Base-by-base conservation (phyloP, 345 rosid genomes). In the Noccaea caerulescens region DNA sequence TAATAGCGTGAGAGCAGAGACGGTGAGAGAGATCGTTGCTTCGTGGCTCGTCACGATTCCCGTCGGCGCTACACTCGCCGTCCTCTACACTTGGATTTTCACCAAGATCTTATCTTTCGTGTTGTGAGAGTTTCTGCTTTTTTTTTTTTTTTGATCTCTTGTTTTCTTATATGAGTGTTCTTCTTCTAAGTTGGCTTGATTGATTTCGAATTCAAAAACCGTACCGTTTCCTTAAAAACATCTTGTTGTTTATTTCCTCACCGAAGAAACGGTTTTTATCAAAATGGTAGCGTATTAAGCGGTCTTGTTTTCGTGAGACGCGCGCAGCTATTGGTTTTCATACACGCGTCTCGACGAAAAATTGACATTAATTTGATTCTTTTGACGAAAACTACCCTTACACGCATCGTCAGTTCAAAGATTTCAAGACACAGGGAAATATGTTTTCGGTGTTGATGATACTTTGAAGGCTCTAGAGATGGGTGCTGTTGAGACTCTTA, bases 11-110 rank as follows among this genome's bases (percentile, higher is more conserved):
- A 84, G 97, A 76, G 84, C 89, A 16, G 99, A 91, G 82, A 89
- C 93, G 3, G 96, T 94, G 60, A 81, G 73, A 81, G 99, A 91
- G 81, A 94, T 94, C 9, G 96, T 87, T 71, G 80, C 83, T 62
- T 94, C 99, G 14, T 91, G 99, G 97, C 84, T 69, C 0, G 92
- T 94, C 41, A 94, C 99, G 0, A 91, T 94, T 45, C 99, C 99
- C 18, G 93, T 80, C 38, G 99, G 99, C 25, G 99, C 89, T n/a
- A 23, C 69, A 53, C 79, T 94, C 39, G 87, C 99, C 6, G 89
- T 89, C 42, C 0, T 89, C 78, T 89, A 91, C 82, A 88, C 96
- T 56, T 91, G 97, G 99, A 79, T 91, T 66, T 80, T 91, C 76
- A 94, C 89, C 74, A 89, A 85, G 86, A 72, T 89, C 72, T 79